Evolutionary conservation across 805 yeast genomes (phyloP).

Genomic region (Kuraishia cidri): DNA sequence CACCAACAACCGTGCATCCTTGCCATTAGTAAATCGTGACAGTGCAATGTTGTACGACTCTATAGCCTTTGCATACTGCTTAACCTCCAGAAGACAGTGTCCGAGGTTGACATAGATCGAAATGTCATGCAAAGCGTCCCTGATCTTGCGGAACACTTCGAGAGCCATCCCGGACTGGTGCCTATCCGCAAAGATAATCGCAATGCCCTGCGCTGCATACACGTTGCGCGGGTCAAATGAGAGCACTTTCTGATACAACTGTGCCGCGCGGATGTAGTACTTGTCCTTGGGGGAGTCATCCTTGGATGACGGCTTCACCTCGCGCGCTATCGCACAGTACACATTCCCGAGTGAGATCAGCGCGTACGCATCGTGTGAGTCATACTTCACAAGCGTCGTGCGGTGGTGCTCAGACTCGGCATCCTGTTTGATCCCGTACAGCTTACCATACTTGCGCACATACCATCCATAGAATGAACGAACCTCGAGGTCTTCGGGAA

Average conservation of each 20-base stretch:
- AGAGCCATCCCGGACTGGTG: conserved; percentile 68
- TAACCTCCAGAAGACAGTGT: conserved; percentile 75
- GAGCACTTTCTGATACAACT: conserved; percentile 81
- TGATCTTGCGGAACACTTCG: conserved; percentile 77
- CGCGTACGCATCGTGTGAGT: conserved; percentile 87
- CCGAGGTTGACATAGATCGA: conserved; percentile 82
- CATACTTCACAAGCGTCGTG: conserved; percentile 71
- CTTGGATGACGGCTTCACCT: conserved; percentile 39
- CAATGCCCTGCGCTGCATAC: conserved; percentile 97
- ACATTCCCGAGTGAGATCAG: conserved; percentile 84
- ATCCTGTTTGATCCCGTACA: conserved; percentile 32
- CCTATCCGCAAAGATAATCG: conserved; percentile 84
- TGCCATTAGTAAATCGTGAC: conserved; percentile 49
- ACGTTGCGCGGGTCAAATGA: conserved; percentile 78
- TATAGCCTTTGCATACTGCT: conserved; percentile 77
- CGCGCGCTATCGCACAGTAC: conserved; percentile 77
- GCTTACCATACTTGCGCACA: conserved; percentile 50
- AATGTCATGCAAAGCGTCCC: conserved; percentile 83
- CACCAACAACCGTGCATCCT: conserved; percentile 59
- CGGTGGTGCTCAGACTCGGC: conserved; percentile 75
- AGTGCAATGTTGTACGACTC: conserved; percentile 83
- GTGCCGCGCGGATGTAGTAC: conserved; percentile 84
- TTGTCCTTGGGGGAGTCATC: conserved; percentile 46
- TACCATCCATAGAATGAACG: conserved; percentile 94
- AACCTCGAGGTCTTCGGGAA: conserved; percentile 64